Base-by-base conservation (phyloP, 2,329 filamentous ascomycete genomes). In the Taxawa tesnikishii region DNA sequence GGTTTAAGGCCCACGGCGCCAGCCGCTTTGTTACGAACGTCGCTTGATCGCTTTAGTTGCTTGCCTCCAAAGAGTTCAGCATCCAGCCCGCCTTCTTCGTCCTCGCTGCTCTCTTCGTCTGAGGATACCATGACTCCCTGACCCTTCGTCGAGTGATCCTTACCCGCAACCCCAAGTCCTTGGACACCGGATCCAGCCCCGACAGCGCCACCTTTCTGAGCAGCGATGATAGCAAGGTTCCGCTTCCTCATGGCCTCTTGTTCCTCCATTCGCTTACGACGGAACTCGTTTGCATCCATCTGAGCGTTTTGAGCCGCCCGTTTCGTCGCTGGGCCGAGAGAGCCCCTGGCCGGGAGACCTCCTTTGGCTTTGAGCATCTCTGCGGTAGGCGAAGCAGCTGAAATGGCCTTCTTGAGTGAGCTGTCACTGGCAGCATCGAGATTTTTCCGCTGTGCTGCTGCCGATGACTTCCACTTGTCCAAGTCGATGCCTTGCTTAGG, bases 91-190 rank as follows among this genome's bases (percentile, higher is more conserved):
- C 47, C 49, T n/a, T 51, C 50, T 15, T 49, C 49, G 6, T 59
- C 59, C 14, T 48, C 46, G 9, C 57, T 54, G 28, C 83, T 80
- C 39, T 60, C 60, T 34, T 65, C 63, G 31, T 90, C 84, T 3
- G 73, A 78, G 5, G 73, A 77, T 26, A 94, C 83, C 84, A 96
- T 94, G 54, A 96, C 84, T 42, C 88, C 84, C 48, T 79, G 81
- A 41, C 81, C 81, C 40, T 70, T 69, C 2, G 73, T 70, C 3
- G 73, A 69, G 48, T 88, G 80, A 33, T 90, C 84, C 56, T 88
- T 90, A 37, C 83, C 83, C 34, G 72, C 63, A 2, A 85, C 65
- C 21, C 80, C 73, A 30, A 92, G 68, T 15, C 77, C 78, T 40
- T 73, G 69, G 7, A 90, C 59, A 13, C 81, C 84, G 37, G 83